These are phyloP conservation scores for Aspergillus indologenus DNA, from an alignment of 495 filamentous ascomycete species.

Conservation along the genomic window DNA sequence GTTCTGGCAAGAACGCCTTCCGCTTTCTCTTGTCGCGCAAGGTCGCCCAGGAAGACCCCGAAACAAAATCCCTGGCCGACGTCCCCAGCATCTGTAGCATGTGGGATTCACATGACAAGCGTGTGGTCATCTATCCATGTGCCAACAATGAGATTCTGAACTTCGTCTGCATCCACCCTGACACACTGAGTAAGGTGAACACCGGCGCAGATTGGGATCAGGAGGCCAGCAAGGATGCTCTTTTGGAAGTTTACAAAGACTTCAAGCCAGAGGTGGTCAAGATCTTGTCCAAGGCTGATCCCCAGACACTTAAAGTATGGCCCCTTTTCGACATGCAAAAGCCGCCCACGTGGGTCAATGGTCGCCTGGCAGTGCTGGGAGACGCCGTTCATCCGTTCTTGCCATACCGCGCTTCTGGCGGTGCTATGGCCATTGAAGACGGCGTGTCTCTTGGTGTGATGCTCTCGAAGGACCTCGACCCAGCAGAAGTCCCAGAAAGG, in stretches of 20 bases:
- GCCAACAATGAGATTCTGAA: slow-evolving; percentile 54
- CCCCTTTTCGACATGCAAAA: slow-evolving; percentile 56
- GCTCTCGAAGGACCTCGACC: slow-evolving; percentile 38
- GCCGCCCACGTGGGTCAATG: slow-evolving; percentile 52
- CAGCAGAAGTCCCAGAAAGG: slow-evolving; percentile 46
- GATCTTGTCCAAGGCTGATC: slow-evolving; percentile 48
- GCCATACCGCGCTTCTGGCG: slow-evolving; percentile 55
- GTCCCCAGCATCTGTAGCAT: slow-evolving; percentile 44
- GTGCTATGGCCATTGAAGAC: slow-evolving; percentile 59
- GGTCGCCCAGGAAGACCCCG: slow-evolving; percentile 43
- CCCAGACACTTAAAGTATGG: slow-evolving; percentile 53
- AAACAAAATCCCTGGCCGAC: slow-evolving; percentile 39
- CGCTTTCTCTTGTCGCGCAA: slow-evolving; percentile 54
- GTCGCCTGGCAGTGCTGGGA: slow-evolving; percentile 51
- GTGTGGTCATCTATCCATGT: slow-evolving; percentile 60
- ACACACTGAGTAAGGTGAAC: slow-evolving; percentile 32
- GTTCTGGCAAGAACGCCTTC: slow-evolving; percentile 57
- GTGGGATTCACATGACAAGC: slow-evolving; percentile 48
- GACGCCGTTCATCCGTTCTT: slow-evolving; percentile 64
- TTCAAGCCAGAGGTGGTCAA: slow-evolving; percentile 47
- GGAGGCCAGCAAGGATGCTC: slow-evolving; percentile 38
- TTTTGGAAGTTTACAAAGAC: slow-evolving; percentile 49
- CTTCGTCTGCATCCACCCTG: slow-evolving; percentile 59
- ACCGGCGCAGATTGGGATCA: slow-evolving; percentile 42
- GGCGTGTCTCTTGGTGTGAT: slow-evolving; percentile 54